Conservation (phyloP, 345 rosid genomes). For the Eucalyptus marginata region DNA sequence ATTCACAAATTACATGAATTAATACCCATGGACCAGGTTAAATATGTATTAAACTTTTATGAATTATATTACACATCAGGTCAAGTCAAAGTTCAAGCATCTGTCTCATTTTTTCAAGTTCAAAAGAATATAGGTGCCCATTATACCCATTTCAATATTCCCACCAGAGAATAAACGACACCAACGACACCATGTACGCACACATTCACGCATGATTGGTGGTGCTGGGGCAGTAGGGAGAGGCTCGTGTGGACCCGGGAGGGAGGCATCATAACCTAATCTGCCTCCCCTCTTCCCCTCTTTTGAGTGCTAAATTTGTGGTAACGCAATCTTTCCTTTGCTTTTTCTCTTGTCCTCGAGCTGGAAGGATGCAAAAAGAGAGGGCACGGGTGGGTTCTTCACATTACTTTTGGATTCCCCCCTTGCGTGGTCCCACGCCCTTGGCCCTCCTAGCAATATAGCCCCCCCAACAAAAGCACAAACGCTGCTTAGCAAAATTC, state of each 20-base stretch:
- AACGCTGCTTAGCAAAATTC: background rate
- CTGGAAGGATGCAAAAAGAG: background rate
- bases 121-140: background rate
- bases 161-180: too few relatives aligned
- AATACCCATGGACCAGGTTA: too few relatives aligned
- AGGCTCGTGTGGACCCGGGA: background rate
- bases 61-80: fast-evolving
- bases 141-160: background rate
- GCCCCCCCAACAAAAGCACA: background rate
- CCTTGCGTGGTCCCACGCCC: background rate
- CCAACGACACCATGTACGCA: background rate
- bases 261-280: background rate
- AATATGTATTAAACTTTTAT: background rate
- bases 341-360: background rate
- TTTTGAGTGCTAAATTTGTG: background rate
- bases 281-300: background rate
- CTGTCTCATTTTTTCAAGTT: background rate
- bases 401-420: background rate
- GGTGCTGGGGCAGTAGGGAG: background rate
- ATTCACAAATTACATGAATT: too few relatives aligned
- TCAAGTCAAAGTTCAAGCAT: too few relatives aligned
- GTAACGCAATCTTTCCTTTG: background rate
- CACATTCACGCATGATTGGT: background rate
- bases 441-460: background rate
- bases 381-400: background rate